Base-by-base conservation (phyloP, 2,329 filamentous ascomycete species). In the Fusarium falciforme region DNA sequence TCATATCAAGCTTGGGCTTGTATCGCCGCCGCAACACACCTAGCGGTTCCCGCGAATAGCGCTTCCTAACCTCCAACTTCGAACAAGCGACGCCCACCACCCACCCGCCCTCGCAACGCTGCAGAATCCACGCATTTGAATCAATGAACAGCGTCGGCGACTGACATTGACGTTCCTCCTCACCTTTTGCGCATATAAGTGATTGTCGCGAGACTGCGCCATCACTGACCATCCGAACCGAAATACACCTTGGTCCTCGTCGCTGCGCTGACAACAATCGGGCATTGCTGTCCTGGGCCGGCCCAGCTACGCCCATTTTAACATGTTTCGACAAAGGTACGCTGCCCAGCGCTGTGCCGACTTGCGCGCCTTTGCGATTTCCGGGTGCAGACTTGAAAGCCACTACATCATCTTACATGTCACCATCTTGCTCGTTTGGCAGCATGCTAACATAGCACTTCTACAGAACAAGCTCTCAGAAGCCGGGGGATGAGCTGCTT, bases 401-500 rank as follows among this genome's bases (percentile, higher is more conserved):
- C 12, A 10, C n/a, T 55, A 4, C n/a, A 29, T 61, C 31, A 29
- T 61, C 31, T 17, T 31, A 40, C 22, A 49, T 52, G 38, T 20
- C 20, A 44, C 35, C 49, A 11, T n/a, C 40, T 6, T 14, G 9
- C 35, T 64, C 29, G 4, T 20, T 8, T 54, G 35, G 27, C 42
- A 57, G 59, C 11, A 52, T 68, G 38, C 59, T 65, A 64, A 68
- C 62, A 65, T 38, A 42, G 33, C 25, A 52, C 54, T 61, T 38
- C 10, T 57, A 10, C 76, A 94, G 92, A 84, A 93, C 90, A 79
- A 94, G 90, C 82, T 91, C 93, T 65, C 93, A 95, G 83, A 97
- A 97, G 86, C 95, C 95, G 65, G 92, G 91, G 82, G 93, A 95
- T 80, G 94, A 95, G 79, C 89, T 98, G 80, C 91, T 96, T 82